Evolutionary conservation across 768 basidiomycete genomes (phyloP), one percentile per base, ranked within the genome.

Genomic region (Pilatotrama ljubarskyi): DNA sequence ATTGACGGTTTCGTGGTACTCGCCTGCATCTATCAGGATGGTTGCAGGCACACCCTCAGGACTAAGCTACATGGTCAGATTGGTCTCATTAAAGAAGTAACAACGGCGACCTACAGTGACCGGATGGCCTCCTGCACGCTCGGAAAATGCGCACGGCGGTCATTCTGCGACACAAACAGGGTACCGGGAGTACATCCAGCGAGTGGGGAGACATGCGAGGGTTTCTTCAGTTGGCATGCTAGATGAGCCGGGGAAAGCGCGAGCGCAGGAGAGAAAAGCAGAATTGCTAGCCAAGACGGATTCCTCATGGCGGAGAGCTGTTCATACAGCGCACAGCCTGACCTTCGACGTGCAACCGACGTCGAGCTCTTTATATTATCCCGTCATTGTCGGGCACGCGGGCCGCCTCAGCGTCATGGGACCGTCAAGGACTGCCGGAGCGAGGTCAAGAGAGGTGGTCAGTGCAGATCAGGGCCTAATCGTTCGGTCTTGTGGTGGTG

Each of bases 1-100:
- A 52, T 84, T 86, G 5, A 88, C 66, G 0, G 77, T 79, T 70
- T 87, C 86, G 49, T 80, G 78, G 60, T 88, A 89, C 49, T 80
- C 75, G 7, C 87, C 87, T 54, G 74, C 72, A 0, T 76, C 86
- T 38, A 89, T 76, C 25, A 88, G 78, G 37, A 88, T 84, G 6
- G 74, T 74, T 0, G 76, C 80, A 4, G 60, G 26, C 3, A 76
- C 78, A 8, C 70, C 66, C 25, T 75, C 65, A 0, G 81, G 77
- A 18, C 85, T 88, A 36, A 20, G 5, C n/a, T 24, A 0, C 29
- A 55, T 22, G 10, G 11, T 38, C 24, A 29, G 40, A 10, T 32
- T 51, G 54, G 44, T 13, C 11, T 9, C 18, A 9, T 20, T 15
- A n/a, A 47, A n/a, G n/a, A n/a, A n/a, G n/a, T n/a, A n/a, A 25